A percentile compares a stretch with the other conserved stretches of the same genome.
Conservation (phyloP, 345 rosid species). For the Mercurialis annua region DNA sequence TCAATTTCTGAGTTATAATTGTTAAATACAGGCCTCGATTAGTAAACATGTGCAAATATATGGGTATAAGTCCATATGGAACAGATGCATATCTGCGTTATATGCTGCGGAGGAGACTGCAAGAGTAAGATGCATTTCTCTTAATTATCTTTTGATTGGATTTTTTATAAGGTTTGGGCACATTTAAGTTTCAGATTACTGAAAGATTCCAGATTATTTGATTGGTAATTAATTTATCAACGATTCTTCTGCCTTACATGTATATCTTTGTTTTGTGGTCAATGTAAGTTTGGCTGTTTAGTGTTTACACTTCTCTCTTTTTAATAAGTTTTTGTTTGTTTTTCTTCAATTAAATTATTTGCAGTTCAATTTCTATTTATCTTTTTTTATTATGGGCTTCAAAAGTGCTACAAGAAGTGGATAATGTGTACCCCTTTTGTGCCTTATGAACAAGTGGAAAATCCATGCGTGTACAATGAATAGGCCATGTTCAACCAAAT, state of each 20-base stretch:
- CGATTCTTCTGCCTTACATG: not conserved
- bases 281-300: not conserved
- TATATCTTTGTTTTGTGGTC: not conserved
- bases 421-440: not conserved
- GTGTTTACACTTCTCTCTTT: not conserved
- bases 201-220: not conserved
- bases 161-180: not conserved
- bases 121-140: constrained; percentile 55
- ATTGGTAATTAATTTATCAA: not conserved
- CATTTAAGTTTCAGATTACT: not conserved
- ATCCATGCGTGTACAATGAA: not conserved
- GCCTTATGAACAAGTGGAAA: not conserved
- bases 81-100: constrained; percentile 92
- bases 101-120: constrained; percentile 88
- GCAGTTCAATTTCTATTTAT: not conserved
- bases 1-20: constrained; percentile 7
- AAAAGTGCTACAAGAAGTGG: not conserved
- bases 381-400: not conserved
- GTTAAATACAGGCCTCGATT: constrained; percentile 69
- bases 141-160: constrained; percentile 1
- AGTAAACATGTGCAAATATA: constrained; percentile 96
- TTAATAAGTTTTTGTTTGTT: not conserved
- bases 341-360: not conserved
- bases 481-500: not conserved
- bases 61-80: constrained; percentile 94